Evolutionary conservation across 2,329 filamentous ascomycete species (phyloP).

Genomic region (Ophiostoma sp.): DNA sequence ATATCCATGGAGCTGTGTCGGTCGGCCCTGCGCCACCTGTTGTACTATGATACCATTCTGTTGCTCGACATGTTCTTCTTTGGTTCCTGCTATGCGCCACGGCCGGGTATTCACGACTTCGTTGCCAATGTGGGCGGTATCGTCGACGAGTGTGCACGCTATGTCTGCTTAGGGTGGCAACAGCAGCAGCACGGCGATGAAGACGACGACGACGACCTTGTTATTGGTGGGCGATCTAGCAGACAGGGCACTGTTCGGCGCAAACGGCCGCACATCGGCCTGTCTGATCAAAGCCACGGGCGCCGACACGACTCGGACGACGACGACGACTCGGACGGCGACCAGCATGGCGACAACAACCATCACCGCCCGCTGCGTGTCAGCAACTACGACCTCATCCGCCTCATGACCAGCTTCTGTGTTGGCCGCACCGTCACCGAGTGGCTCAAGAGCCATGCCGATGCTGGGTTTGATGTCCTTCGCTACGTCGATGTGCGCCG

Average conservation of each 20-base stretch:
- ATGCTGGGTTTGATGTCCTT: slow-evolving; percentile 64
- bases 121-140: slow-evolving; percentile 70
- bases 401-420: slow-evolving; percentile 81
- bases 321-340: background rate
- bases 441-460: slow-evolving; percentile 77
- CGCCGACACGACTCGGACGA: background rate
- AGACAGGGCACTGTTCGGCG: slow-evolving; percentile 4
- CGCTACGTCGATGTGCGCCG: slow-evolving; percentile 81
- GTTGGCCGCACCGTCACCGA: slow-evolving; percentile 83
- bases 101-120: slow-evolving; percentile 75
- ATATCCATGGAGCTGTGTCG: slow-evolving; percentile 84
- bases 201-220: background rate
- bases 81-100: slow-evolving; percentile 82
- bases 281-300: background rate
- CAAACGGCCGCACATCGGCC: background rate
- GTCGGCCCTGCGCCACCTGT: slow-evolving; percentile 81
- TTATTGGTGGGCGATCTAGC: background rate
- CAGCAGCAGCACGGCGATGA: background rate
- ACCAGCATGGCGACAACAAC: background rate
- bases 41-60: slow-evolving; percentile 89
- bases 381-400: slow-evolving; percentile 67
- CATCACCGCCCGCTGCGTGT: slow-evolving; percentile 38
- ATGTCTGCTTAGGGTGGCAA: slow-evolving; percentile 58
- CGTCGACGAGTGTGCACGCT: slow-evolving; percentile 84
- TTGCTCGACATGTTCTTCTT: slow-evolving; percentile 96